Conservation (phyloP, 352 stramenopile genomes). For the Achlya hypogyna region DNA sequence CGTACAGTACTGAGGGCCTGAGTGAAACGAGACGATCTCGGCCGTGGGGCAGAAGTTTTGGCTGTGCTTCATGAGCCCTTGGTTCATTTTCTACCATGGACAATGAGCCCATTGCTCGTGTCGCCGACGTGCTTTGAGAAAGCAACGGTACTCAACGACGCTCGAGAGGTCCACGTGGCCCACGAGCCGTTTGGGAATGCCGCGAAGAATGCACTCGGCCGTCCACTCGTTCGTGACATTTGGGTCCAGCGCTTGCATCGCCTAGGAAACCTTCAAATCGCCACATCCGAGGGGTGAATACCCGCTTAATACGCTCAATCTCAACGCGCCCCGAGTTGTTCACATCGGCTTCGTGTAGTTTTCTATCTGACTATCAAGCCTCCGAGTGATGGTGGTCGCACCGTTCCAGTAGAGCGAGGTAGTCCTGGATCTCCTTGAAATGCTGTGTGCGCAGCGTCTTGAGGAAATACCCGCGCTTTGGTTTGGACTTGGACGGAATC, state of each 20-base stretch:
- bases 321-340: constrained; percentile 37
- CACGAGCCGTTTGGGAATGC: constrained; percentile 29
- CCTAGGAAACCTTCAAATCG: constrained; percentile 19
- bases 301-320: constrained; percentile 28
- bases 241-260: constrained; percentile 42
- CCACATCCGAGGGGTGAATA: constrained; percentile 3
- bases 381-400: constrained; percentile 16
- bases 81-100: constrained; percentile 48
- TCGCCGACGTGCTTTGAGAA: constrained; percentile 31
- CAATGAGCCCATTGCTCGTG: background rate
- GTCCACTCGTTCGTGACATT: constrained; percentile 28
- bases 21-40: constrained; percentile 26
- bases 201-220: constrained; percentile 27
- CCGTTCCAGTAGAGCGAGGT: constrained; percentile 45
- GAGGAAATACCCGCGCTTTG: constrained; percentile 58
- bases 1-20: background rate
- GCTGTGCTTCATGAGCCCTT: constrained; percentile 65
- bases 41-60: constrained; percentile 61
- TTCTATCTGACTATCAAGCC: constrained; percentile 25
- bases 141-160: constrained; percentile 39
- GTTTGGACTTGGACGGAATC: constrained; percentile 34
- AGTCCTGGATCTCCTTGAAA: constrained; percentile 78
- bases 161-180: constrained; percentile 43
- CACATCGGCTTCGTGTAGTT: constrained; percentile 42
- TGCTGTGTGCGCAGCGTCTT: constrained; percentile 74